Conservation (phyloP, 495 filamentous ascomycete genomes). For the Lasiosphaeris hirsuta region DNA sequence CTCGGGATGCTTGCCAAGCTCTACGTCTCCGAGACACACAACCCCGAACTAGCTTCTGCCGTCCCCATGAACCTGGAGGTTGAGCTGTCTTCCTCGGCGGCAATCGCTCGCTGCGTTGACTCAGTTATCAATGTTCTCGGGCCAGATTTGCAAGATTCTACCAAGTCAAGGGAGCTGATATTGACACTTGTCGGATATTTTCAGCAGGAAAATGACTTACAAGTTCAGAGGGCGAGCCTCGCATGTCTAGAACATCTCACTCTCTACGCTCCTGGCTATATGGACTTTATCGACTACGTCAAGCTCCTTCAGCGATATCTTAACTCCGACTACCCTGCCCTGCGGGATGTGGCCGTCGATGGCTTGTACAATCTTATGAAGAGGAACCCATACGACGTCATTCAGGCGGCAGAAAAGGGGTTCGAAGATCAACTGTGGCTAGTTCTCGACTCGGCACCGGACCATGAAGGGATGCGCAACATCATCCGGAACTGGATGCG, state of each 20-base stretch:
- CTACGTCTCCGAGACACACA: constrained; percentile 87
- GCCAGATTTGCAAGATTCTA: constrained; percentile 89
- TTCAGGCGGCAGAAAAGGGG: constrained; percentile 65
- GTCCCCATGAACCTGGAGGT: constrained; percentile 87
- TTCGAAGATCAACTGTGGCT: constrained; percentile 93
- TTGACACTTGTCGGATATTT: constrained; percentile 82
- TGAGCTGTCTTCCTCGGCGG: constrained; percentile 72
- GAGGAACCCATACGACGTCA: constrained; percentile 74
- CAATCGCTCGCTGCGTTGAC: constrained; percentile 86
- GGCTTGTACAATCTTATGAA: constrained; percentile 95
- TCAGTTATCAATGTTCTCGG: constrained; percentile 94
- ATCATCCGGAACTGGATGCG: constrained; percentile 88
- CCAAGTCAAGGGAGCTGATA: constrained; percentile 87
- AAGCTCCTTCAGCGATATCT: constrained; percentile 74
- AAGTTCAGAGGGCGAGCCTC: constrained; percentile 73
- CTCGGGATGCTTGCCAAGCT: constrained; percentile 91
- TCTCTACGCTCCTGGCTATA: constrained; percentile 82
- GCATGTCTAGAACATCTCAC: constrained; percentile 87
- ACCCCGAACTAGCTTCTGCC: constrained; percentile 70
- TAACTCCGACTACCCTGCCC: constrained; percentile 58
- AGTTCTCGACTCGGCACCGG: constrained; percentile 70
- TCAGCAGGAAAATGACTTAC: constrained; percentile 68
- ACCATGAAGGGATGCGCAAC: constrained; percentile 70
- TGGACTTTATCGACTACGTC: constrained; percentile 81
- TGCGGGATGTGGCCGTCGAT: constrained; percentile 79